These are phyloP conservation scores for Aspergillus luchuensis DNA, from an alignment of 2,329 filamentous ascomycete genomes.

Conservation along the genomic window DNA sequence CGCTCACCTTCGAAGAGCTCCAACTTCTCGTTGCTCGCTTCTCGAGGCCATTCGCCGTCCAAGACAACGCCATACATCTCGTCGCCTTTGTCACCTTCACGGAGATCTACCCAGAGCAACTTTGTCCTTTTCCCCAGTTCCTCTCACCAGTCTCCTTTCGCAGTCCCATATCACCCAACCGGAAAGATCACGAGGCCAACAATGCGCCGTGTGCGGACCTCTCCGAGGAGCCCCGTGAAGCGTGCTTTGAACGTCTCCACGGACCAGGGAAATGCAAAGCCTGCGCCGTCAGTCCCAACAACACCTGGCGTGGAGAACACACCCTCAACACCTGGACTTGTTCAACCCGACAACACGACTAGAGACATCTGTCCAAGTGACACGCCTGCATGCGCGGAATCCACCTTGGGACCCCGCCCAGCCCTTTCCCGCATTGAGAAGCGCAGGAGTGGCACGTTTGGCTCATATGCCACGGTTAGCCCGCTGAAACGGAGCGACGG, in stretches of 20 bases:
- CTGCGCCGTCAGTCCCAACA: slow-evolving; percentile 51
- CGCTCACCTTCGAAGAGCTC: slow-evolving; percentile 84
- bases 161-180: slow-evolving; percentile 67
- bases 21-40: slow-evolving; percentile 65
- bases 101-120: slow-evolving; percentile 56
- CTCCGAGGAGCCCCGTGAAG: slow-evolving; percentile 79
- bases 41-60: slow-evolving; percentile 54
- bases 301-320: slow-evolving; percentile 52
- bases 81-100: slow-evolving; percentile 62
- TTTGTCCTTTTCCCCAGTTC: slow-evolving; percentile 52
- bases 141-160: slow-evolving; percentile 55
- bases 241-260: slow-evolving; percentile 70
- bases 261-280: slow-evolving; percentile 70
- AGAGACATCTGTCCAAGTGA: slow-evolving; percentile 44
- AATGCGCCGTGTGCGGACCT: slow-evolving; percentile 60
- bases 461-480: slow-evolving; percentile 64
- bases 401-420: slow-evolving; percentile 36
- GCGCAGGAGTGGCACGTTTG: slow-evolving; percentile 50
- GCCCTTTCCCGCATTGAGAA: slow-evolving; percentile 52
- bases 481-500: slow-evolving; percentile 91
- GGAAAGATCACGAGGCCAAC: slow-evolving; percentile 59
- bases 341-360: slow-evolving; percentile 27
- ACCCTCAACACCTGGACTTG: slow-evolving; percentile 33
- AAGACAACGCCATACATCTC: slow-evolving; percentile 51
- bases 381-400: slow-evolving; percentile 28